A percentile compares a stretch with the other conserved stretches of the same genome.
phyloP scores from a whole-genome alignment of 345 rosid genomes.

The Eucalyptus sp. region DNA sequence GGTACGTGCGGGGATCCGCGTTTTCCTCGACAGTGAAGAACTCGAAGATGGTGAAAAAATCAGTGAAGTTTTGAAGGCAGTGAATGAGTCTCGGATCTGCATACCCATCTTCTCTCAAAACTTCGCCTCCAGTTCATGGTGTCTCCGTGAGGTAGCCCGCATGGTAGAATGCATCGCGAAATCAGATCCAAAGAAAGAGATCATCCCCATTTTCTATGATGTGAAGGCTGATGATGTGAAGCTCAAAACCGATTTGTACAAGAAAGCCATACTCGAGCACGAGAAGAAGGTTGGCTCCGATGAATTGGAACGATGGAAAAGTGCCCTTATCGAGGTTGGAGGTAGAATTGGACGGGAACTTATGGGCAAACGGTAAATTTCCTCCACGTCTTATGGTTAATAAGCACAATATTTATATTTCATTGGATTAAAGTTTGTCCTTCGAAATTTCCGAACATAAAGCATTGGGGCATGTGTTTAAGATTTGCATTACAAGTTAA shows the following conservation, averaged over 20 bases:
- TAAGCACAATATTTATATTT: background rate
- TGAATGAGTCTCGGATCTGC: background rate
- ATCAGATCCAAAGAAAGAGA: background rate
- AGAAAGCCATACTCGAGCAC: background rate
- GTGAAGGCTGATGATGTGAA: background rate
- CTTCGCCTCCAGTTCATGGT: background rate
- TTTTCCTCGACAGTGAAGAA: background rate
- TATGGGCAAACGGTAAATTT: background rate
- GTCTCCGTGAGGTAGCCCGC: background rate
- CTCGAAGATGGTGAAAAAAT: background rate
- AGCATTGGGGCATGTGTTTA: background rate
- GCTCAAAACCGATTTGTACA: background rate
- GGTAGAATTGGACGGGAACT: background rate
- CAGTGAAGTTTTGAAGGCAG: background rate
- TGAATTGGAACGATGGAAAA: background rate
- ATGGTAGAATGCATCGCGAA: background rate
- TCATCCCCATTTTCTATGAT: background rate
- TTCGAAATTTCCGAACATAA: too few relatives aligned
- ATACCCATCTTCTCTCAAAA: background rate
- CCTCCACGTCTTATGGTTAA: background rate
- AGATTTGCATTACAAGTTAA: background rate
- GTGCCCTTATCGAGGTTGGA: background rate
- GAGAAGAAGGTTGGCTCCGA: accelerated
- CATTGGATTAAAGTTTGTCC: background rate
- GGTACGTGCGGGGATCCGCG: background rate